phyloP scores from a whole-genome alignment of 257 asterid genomes.

The Echium plantagineum region DNA sequence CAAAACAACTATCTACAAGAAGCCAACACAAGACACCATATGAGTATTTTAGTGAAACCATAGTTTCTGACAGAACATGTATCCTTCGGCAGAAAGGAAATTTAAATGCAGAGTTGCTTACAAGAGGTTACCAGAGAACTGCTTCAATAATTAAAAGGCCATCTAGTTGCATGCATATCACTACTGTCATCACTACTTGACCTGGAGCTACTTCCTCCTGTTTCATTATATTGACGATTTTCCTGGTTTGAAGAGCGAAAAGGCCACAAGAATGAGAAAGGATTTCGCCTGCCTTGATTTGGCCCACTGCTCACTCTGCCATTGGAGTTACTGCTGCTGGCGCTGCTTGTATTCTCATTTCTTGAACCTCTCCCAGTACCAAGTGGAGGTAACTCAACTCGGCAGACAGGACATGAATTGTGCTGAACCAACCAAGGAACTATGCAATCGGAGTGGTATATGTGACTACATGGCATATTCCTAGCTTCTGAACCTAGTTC shows the following conservation, averaged over 20 bases:
- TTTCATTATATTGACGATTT: constrained; percentile 22
- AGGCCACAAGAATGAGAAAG: constrained; percentile 66
- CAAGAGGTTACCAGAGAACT: neutral
- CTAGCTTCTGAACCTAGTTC: constrained; percentile 33
- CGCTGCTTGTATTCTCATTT: constrained; percentile 18
- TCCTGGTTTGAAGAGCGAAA: constrained; percentile 45
- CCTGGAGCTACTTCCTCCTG: constrained; percentile 28
- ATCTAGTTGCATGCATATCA: constrained; percentile 17
- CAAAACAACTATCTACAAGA: neutral
- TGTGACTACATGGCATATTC: constrained; percentile 48
- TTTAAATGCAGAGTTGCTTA: too few relatives aligned
- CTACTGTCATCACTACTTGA: constrained; percentile 26
- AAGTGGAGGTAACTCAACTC: constrained; percentile 31
- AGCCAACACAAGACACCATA: neutral
- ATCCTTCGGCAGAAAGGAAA: neutral
- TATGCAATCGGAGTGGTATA: constrained; percentile 47
- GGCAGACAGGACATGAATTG: constrained; percentile 59
- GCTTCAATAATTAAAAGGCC: constrained; percentile 35
- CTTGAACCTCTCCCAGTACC: constrained; percentile 29
- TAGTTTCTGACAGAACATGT: neutral
- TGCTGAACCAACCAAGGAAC: constrained; percentile 47
- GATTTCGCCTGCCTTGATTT: constrained; percentile 67
- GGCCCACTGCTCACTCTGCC: constrained; percentile 33
- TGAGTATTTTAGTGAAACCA: neutral
- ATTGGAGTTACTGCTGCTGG: constrained; percentile 22